Conservation (phyloP, 768 basidiomycete species). For the Terana coerulea region DNA sequence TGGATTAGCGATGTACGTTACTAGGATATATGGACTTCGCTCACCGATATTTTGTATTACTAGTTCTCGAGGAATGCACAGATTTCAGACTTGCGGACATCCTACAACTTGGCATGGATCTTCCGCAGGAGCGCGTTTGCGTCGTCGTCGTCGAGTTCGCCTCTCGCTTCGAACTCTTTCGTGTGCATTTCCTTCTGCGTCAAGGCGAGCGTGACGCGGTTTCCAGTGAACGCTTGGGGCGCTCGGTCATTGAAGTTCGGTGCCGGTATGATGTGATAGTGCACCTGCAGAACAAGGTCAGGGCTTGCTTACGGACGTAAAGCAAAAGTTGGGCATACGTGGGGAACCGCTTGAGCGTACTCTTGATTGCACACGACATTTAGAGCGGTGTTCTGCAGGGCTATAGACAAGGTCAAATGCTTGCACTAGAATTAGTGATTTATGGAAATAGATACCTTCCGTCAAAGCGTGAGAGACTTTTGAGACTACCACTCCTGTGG, state of each 20-base stretch:
- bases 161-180: constrained; percentile 53
- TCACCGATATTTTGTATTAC: no score
- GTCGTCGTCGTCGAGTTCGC: constrained; percentile 58
- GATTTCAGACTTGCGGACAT: no score
- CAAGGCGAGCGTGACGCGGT: constrained; percentile 26
- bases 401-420: constrained; percentile 33
- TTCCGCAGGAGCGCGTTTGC: constrained; percentile 40
- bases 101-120: constrained; percentile 34
- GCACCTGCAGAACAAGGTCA: constrained; percentile 43
- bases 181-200: constrained; percentile 55
- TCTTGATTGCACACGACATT: constrained; percentile 82
- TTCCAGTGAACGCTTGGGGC: constrained; percentile 9
- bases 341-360: constrained; percentile 78
- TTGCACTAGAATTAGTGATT: background rate
- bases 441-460: constrained; percentile 40
- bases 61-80: no score
- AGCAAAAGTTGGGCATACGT: constrained; percentile 39
- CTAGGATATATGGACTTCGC: no score
- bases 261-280: constrained; percentile 75
- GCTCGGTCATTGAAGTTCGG: constrained; percentile 38
- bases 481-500: constrained; percentile 54
- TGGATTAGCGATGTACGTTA: no score
- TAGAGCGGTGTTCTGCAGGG: constrained; percentile 59
- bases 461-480: constrained; percentile 62
- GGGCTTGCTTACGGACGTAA: background rate